These are phyloP conservation scores for Perkinsus chesapeaki DNA, from an alignment of 169 alveolate species.

Conservation along the genomic window DNA sequence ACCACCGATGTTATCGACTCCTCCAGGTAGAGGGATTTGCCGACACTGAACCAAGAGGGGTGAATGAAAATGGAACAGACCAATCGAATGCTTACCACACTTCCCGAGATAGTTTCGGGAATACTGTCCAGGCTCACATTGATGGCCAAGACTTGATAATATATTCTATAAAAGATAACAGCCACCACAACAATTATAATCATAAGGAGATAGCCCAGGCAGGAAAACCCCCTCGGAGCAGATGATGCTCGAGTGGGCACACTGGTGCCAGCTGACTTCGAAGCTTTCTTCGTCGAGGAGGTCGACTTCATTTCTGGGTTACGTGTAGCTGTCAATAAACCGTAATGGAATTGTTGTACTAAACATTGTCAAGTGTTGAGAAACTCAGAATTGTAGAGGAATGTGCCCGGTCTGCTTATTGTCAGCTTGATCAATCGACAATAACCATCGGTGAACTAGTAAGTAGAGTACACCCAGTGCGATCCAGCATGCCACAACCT, in stretches of 20 bases:
- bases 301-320: no score
- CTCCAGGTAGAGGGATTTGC: background rate
- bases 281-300: no score
- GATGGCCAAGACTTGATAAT: background rate
- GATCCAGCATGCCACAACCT: background rate
- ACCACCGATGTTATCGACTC: background rate
- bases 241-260: background rate
- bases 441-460: background rate
- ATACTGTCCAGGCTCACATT: background rate
- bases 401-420: no score
- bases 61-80: background rate
- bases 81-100: no score
- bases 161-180: background rate
- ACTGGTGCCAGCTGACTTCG: no score
- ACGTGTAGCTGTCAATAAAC: no score
- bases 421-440: background rate
- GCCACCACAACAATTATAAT: background rate
- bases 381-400: background rate
- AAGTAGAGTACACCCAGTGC: background rate
- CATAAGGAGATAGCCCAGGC: background rate
- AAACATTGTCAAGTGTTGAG: background rate
- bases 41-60: background rate
- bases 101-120: no score
- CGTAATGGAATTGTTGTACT: background rate
- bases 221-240: background rate